phyloP scores from a whole-genome alignment of 192 early-diverging fungal genomes.

The Powellomyces hirtus region DNA sequence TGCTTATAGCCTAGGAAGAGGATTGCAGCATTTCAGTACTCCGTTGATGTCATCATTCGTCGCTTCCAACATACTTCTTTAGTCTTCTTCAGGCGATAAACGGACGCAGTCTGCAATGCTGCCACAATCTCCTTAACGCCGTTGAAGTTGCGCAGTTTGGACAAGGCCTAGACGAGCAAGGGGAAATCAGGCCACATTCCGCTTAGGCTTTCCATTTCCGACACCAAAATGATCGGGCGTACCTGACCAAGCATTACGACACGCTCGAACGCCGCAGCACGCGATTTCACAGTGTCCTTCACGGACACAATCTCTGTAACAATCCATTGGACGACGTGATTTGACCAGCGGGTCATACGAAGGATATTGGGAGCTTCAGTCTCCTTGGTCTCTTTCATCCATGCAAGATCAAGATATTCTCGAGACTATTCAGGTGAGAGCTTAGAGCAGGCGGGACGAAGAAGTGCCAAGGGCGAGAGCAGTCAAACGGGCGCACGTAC shows the following conservation, averaged over 20 bases:
- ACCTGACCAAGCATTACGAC: conserved; percentile 43
- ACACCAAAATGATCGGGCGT: too few relatives aligned
- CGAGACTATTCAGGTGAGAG: conserved; percentile 18
- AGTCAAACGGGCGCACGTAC: conserved; percentile 26
- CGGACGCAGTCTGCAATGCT: conserved; percentile 49
- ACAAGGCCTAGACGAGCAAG: conserved; percentile 24
- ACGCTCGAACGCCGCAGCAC: conserved; percentile 46
- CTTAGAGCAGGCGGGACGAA: too few relatives aligned
- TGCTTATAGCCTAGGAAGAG: conserved; percentile 22
- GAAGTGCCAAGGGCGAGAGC: background rate
- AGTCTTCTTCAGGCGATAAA: conserved; percentile 58
- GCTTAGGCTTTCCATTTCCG: too few relatives aligned
- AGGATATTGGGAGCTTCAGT: conserved; percentile 51
- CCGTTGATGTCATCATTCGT: background rate
- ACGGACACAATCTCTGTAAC: conserved; percentile 51
- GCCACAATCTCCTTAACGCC: conserved; percentile 58
- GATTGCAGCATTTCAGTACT: background rate
- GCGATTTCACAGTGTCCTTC: conserved; percentile 41
- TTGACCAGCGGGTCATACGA: conserved; percentile 55
- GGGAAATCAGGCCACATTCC: too few relatives aligned
- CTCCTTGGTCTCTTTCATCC: conserved; percentile 63
- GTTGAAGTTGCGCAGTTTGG: conserved; percentile 58
- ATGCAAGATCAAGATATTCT: conserved; percentile 52
- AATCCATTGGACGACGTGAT: conserved; percentile 58
- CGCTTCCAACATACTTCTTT: conserved; percentile 38